Evolutionary conservation across 169 alveolate genomes (phyloP), one percentile per base, ranked within the genome.

Genomic region (Babesia caballi): DNA sequence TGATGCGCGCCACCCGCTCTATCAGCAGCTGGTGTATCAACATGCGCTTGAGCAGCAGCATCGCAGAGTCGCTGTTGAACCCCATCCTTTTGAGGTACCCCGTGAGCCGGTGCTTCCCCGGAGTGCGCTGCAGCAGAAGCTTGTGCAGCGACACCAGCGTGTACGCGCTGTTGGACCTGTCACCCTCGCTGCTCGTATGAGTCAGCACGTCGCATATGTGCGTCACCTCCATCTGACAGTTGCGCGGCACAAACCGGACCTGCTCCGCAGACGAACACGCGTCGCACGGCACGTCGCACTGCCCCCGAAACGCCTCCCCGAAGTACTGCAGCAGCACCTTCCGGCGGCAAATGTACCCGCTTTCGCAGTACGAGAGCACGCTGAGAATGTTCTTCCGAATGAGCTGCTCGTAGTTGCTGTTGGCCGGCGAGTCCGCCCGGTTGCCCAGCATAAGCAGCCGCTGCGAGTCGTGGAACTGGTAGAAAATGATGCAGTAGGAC

Each of bases 351-450:
- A 75, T 47, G 50, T 77, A 85, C 44, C 83, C 71, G 51, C 91
- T 93, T 65, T 92, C 95, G 69, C 97, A 94, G 85, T 92, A 94
- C 49, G 70, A 90, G 25, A 92, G 83, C 83, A 94, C 85, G 35
- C 78, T 53, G 19, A 78, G 70, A 6, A 78, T 69, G 42, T 59
- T 56, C 58, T 51, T 65, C 38, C 49, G 35, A 59, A 28, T 69
- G 35, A 35, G 66, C 35, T 27, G 65, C 17, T 25, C 61, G 44
- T 46, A 17, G 23, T 36, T 67, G 47, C 52, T 14, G 63, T 6
- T 75, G 59, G 11, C 72, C 56, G 60, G 21, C 46, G 63, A 15
- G 35, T 15, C 38, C 9, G 49, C 3, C 74, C 84, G 70, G 53
- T 27, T 63, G 33, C 38, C 83, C 28, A 91, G 75, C 21, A 77